These are phyloP conservation scores for Talaromyces pinophilus DNA, from an alignment of 2,329 filamentous ascomycete genomes.

Conservation along the genomic window DNA sequence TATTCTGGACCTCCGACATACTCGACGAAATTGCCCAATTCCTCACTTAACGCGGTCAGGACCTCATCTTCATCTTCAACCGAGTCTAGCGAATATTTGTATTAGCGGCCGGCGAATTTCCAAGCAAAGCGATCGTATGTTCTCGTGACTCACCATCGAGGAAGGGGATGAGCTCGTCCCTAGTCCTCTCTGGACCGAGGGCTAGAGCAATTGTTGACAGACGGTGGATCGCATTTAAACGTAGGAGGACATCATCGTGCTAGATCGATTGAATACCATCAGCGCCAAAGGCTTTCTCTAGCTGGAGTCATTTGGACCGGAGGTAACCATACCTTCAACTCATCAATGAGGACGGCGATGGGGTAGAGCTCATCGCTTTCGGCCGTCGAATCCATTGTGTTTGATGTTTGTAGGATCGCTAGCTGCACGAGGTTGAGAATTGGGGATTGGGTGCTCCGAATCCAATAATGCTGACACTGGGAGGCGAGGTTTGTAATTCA, in stretches of 20 bases:
- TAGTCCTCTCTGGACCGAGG: conserved; percentile 90
- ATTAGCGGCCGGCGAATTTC: conserved; percentile 8
- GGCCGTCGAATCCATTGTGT: conserved; percentile 84
- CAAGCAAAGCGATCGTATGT: neutral
- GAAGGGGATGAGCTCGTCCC: conserved; percentile 98
- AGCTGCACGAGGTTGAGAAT: conserved; percentile 29
- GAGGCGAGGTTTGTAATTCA: conserved; percentile 26
- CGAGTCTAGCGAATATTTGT: conserved; percentile 66
- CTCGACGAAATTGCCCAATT: conserved; percentile 94
- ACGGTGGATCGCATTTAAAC: conserved; percentile 96
- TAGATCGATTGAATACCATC: conserved; percentile 41
- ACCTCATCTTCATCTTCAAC: conserved; percentile 99
- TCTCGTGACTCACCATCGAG: conserved; percentile 76
- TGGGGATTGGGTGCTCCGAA: conserved; percentile 36
- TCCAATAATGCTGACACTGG: conserved; percentile 37
- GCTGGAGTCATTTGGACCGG: neutral
- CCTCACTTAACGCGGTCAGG: conserved; percentile 92
- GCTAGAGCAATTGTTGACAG: conserved; percentile 97
- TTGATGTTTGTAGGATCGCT: conserved; percentile 32
- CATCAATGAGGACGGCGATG: conserved; percentile 98
- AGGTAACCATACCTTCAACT: conserved; percentile 78
- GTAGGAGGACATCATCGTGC: conserved; percentile 98
- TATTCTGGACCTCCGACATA: conserved; percentile 93
- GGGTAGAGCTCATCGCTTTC: conserved; percentile 99
- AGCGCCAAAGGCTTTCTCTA: neutral